Evolutionary conservation across 371 early-diverging fungal species (phyloP), one percentile per base, ranked within the genome.

Genomic region (Rhizomucor miehei): DNA sequence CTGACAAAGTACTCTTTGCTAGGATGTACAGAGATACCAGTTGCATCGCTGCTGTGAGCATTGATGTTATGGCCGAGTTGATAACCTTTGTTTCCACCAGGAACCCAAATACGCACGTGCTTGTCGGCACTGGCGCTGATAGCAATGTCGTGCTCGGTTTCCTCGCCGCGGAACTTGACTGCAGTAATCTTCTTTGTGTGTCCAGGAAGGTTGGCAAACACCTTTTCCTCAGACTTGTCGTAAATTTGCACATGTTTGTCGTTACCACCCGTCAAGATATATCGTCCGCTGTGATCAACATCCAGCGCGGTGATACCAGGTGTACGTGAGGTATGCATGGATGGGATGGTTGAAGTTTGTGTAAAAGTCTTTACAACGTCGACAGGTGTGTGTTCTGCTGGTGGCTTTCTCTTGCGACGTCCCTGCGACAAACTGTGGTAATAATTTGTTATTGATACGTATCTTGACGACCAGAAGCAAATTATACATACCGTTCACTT

Each of bases 351-450:
- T 11, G 68, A 57, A 16, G 75, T 62, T 53, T 86, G 73, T 10
- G 57, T 67, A 54, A 82, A 91, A 0, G 79, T 69, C 57, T 78
- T 74, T 46, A 94, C 67, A 19, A 84, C 65, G 6, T 92, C 94
- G 3, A 73, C 69, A 3, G 89, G 71, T 3, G 86, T 80, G 48
- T 89, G 79, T 5, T 75, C 84, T n/a, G 84, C 73, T 35, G 92
- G 89, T 44, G 84, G 73, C 73, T 94, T 94, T 76, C 94, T 86
- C 84, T 93, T 92, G 57, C 86, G 84, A 48, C 96, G 90, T 1
- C 67, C 68, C 62, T 86, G 80, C 49, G 88, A 86, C 53, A 95
- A 71, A 6, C 79, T 72, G n/a, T n/a, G n/a, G n/a, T n/a, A 45
- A 25, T 12, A 14, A 2, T 25, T 23, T 44, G 11, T 44, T 23